Percentiles rank a stretch among this genome's conserved stretches.
phyloP scores from a whole-genome alignment of 805 yeast genomes.

The Clavispora fructus region DNA sequence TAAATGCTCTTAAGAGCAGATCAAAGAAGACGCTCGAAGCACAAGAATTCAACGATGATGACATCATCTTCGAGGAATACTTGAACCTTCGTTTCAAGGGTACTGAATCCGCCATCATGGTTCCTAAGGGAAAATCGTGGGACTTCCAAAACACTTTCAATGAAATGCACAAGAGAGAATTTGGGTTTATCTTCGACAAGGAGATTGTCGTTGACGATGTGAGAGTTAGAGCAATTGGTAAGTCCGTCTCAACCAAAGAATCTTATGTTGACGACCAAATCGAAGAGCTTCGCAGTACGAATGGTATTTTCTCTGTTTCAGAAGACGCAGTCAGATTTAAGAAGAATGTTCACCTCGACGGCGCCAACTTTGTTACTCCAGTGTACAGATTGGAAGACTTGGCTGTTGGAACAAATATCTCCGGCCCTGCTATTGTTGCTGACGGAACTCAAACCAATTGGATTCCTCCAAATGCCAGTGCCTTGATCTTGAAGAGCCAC shows the following conservation, averaged over 20 bases:
- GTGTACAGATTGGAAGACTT: conserved; percentile 12
- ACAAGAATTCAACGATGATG: conserved; percentile 9
- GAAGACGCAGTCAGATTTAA: conserved; percentile 2
- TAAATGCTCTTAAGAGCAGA: conserved; percentile 3
- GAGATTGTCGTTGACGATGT: conserved; percentile 18
- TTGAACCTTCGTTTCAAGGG: conserved; percentile 15
- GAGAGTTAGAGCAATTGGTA: conserved; percentile 15
- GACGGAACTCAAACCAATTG: conserved; percentile 17
- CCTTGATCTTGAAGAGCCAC: conserved; percentile 13
- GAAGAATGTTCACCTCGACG: conserved; percentile 10
- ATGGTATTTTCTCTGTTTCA: conserved; percentile 1
- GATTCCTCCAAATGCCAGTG: conserved; percentile 12
- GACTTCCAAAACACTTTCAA: conserved; percentile 10
- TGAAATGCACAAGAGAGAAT: conserved; percentile 13
- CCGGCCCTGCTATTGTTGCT: conserved; percentile 16
- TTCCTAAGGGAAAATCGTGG: conserved; percentile 10
- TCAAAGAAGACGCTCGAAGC: conserved; percentile 6
- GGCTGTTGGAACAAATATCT: conserved; percentile 6
- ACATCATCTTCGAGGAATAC: conserved; percentile 12
- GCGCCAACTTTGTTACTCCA: conserved; percentile 5
- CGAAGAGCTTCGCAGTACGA: neutral
- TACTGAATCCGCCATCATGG: conserved; percentile 15
- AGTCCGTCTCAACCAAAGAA: conserved; percentile 4
- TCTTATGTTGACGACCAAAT: conserved; percentile 13
- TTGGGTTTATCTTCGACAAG: conserved; percentile 15